Evolutionary conservation across 1,284 basidiomycete species (phyloP).

Genomic region (Entoloma clypeatum): DNA sequence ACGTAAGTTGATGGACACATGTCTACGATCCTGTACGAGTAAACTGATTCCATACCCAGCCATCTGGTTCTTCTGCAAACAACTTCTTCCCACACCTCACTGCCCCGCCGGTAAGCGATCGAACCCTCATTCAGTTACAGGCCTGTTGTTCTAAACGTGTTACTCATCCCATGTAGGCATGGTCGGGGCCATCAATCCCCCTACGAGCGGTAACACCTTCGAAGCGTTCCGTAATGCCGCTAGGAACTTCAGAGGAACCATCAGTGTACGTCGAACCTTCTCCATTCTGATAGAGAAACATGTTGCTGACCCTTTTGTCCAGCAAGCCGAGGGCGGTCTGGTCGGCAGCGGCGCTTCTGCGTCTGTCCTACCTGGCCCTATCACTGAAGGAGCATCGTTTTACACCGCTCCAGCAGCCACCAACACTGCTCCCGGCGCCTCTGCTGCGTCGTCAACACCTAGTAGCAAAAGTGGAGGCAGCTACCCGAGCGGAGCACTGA

Average conservation of each 20-base stretch:
- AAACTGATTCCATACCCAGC: slow-evolving; percentile 27
- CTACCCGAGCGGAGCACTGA: too few species aligned
- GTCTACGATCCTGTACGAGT: not conserved
- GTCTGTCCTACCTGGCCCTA: slow-evolving; percentile 37
- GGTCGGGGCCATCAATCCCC: slow-evolving; percentile 54
- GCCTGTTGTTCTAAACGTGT: not conserved
- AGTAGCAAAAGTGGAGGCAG: too few species aligned
- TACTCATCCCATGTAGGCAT: slow-evolving; percentile 27
- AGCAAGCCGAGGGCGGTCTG: slow-evolving; percentile 39
- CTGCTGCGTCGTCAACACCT: too few species aligned
- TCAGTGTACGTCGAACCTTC: slow-evolving; percentile 27
- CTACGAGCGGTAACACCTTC: slow-evolving; percentile 43
- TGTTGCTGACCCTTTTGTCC: not conserved
- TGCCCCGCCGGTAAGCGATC: slow-evolving; percentile 41
- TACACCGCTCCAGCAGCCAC: slow-evolving; percentile 22
- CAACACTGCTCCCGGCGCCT: too few species aligned
- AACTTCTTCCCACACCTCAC: slow-evolving; percentile 40
- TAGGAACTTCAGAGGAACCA: slow-evolving; percentile 23
- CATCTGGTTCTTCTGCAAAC: slow-evolving; percentile 63
- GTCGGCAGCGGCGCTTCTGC: slow-evolving; percentile 44
- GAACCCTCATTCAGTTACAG: not conserved
- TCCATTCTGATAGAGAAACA: not conserved
- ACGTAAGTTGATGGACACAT: slow-evolving; percentile 25
- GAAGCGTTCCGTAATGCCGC: slow-evolving; percentile 38
- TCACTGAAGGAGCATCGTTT: slow-evolving; percentile 28